Conservation (phyloP, 495 filamentous ascomycete species). For the Staphylotrichum tortipilum region DNA sequence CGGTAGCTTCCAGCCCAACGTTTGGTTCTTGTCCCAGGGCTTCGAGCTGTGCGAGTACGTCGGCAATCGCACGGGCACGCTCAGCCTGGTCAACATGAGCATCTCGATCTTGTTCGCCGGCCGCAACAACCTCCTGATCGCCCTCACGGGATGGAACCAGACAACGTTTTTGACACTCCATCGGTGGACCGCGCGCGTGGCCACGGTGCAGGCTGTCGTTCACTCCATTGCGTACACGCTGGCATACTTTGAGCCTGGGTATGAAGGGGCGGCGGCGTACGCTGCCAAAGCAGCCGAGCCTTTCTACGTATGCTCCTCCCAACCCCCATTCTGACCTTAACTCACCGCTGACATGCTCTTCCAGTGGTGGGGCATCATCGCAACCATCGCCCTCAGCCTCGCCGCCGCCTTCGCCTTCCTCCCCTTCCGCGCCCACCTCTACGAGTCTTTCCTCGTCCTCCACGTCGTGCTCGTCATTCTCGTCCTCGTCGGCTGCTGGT, state of each 20-base stretch:
- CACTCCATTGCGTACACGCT: background rate
- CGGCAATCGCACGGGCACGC: background rate
- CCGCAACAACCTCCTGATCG: background rate
- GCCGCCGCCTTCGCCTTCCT: background rate
- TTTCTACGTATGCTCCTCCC: background rate
- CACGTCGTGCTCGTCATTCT: background rate
- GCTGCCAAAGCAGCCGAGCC: background rate
- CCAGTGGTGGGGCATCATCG: background rate
- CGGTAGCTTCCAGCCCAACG: background rate
- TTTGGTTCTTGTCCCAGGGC: background rate
- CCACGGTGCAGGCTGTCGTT: background rate
- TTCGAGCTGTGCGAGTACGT: background rate
- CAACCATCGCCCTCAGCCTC: background rate
- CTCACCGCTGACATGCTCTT: too few species aligned
- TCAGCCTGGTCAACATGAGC: background rate
- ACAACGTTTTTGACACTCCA: background rate
- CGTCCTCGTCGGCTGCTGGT: background rate
- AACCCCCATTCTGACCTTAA: background rate
- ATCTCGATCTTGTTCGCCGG: background rate
- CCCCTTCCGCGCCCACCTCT: background rate
- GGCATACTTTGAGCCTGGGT: background rate
- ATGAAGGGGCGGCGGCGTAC: background rate
- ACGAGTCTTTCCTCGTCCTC: background rate
- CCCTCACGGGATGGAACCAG: background rate
- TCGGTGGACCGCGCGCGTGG: background rate